Percentiles rank a stretch among this genome's conserved stretches.
Conservation (phyloP, 2,329 filamentous ascomycete genomes). For the Colletotrichum gigasporum region DNA sequence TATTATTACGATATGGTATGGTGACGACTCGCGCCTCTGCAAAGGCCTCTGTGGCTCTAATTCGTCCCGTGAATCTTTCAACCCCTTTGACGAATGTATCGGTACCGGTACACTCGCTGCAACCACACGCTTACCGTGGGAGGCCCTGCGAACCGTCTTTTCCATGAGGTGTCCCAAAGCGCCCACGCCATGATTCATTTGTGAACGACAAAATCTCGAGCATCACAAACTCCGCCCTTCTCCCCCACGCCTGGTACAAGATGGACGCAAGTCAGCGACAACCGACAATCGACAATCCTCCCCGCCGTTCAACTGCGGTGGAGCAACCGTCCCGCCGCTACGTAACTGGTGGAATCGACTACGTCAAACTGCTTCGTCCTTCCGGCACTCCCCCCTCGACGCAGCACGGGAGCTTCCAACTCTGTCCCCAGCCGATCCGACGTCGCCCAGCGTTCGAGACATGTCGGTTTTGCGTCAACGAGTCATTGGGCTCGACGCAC, state of each 20-base stretch:
- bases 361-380: constrained; percentile 16
- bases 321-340: constrained; percentile 19
- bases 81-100: neutral
- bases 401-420: neutral
- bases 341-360: constrained; percentile 18
- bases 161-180: neutral
- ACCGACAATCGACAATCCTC: constrained; percentile 1
- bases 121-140: neutral
- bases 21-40: neutral
- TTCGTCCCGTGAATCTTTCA: neutral
- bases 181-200: neutral
- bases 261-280: constrained; percentile 6
- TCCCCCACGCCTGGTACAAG: constrained; percentile 6
- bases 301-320: constrained; percentile 18
- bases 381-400: neutral
- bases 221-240: neutral
- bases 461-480: constrained; percentile 13
- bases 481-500: constrained; percentile 12
- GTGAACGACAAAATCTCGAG: neutral
- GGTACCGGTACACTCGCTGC: neutral
- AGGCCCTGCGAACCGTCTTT: neutral
- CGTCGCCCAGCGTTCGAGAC: constrained; percentile 16
- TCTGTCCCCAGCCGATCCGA: neutral
- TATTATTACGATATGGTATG: no score
- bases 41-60: neutral